Percentiles rank a stretch among this genome's conserved stretches.
Conservation (phyloP, 2,329 filamentous ascomycete genomes). For the Tolypocladium capitatum region DNA sequence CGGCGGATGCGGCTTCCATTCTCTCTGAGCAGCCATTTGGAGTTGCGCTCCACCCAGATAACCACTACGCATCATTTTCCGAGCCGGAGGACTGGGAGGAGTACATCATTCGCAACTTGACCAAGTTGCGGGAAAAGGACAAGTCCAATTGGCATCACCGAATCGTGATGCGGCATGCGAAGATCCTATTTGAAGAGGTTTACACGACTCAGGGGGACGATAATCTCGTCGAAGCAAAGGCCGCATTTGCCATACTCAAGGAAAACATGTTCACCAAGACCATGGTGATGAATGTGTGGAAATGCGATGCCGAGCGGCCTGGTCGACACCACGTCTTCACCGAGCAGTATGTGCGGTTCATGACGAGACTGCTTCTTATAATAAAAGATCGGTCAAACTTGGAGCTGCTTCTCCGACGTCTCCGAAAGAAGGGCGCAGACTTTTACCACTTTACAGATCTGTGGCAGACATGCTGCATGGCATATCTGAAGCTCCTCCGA, state of each 20-base stretch:
- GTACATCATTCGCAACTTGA: slow-evolving; percentile 38
- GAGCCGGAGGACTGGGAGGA: slow-evolving; percentile 46
- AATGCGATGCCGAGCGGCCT: slow-evolving; percentile 70
- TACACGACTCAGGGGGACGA: slow-evolving; percentile 25
- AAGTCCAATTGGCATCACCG: slow-evolving; percentile 94
- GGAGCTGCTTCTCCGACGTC: slow-evolving; percentile 63
- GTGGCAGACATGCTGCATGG: slow-evolving; percentile 42
- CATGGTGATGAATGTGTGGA: slow-evolving; percentile 91
- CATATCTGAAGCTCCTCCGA: slow-evolving; percentile 41
- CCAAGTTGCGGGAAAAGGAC: slow-evolving; percentile 53
- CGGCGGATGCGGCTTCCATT: slow-evolving; percentile 36
- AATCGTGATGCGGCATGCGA: slow-evolving; percentile 63
- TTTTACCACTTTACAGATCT: slow-evolving; percentile 50
- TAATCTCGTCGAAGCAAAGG: slow-evolving; percentile 54
- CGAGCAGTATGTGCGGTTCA: slow-evolving; percentile 71
- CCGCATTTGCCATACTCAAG: slow-evolving; percentile 64
- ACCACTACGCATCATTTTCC: slow-evolving; percentile 20
- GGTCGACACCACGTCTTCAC: slow-evolving; percentile 90
- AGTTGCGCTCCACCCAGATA: slow-evolving; percentile 17
- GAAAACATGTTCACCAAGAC: slow-evolving; percentile 78
- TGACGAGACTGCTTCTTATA: slow-evolving; percentile 60
- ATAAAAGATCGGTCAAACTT: slow-evolving; percentile 63
- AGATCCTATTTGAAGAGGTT: slow-evolving; percentile 37
- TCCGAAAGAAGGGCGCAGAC: slow-evolving; percentile 71
- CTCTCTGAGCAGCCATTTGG: slow-evolving; percentile 44